Base-by-base conservation (phyloP, 108 stramenopile genomes). In the Cyclotella baltica region DNA sequence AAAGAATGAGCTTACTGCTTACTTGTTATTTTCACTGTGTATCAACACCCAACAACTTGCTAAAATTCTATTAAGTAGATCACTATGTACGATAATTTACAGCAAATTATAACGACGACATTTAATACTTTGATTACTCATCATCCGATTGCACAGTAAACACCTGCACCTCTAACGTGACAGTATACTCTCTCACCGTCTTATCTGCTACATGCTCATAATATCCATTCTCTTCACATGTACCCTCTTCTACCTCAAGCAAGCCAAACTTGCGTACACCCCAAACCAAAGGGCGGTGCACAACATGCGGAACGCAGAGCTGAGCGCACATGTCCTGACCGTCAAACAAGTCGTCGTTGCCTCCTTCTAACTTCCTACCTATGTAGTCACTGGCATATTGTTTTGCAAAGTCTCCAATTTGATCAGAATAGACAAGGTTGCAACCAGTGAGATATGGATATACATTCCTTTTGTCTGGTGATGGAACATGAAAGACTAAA, bases 391-490 rank as follows among this genome's bases (percentile, higher is more conserved):
- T 69, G 35, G 64, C 55, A 62, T 73, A 77, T 20, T 57, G 52
- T 38, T 70, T 38, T 11, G 38, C 77, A 36, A 85, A 71, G 4
- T 82, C 75, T 25, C 74, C 80, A 38, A 81, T 64, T 63, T 84
- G 67, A 55, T 75, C 51, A 15, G 86, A 80, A 73, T 87, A 87
- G 25, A 84, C 65, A 16, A 83, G 70, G 55, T 64, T 43, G 47
- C 86, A 87, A 29, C 87, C 87, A 15, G 87, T 88, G 34, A 63
- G 61, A 40, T 78, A 85, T 18, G 87, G 81, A 18, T 81, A n/a
- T 10, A 55, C 11, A 57, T 85, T 75, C 2, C 70, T 11, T 46
- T 67, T 37, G 34, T 83, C 74, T 38, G 86, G 86, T 33, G 59
- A 67, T 69, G 76, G 67, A 36, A 75, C 66, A 25, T 55, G 53